phyloP scores from a whole-genome alignment of 1,284 basidiomycete genomes.

The Moesziomyces sp. region DNA sequence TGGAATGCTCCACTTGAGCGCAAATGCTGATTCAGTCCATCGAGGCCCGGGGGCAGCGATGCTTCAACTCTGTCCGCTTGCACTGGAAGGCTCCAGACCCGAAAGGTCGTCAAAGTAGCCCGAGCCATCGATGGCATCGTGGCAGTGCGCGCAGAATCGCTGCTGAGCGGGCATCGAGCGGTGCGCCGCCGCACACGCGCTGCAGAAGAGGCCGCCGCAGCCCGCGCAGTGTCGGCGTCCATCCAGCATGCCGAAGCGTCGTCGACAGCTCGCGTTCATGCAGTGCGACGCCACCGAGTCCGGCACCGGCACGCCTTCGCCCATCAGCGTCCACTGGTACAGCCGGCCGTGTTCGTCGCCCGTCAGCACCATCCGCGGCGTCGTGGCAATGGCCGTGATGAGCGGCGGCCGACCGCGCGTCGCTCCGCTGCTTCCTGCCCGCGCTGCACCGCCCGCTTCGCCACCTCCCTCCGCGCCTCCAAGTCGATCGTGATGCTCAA shows the following conservation, averaged over 20 bases:
- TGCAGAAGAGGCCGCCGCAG: constrained; percentile 59
- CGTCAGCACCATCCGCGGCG: constrained; percentile 44
- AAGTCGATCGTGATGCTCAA: constrained; percentile 50
- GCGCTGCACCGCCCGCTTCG: not conserved
- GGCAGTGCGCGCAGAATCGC: constrained; percentile 43
- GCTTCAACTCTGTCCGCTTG: not conserved
- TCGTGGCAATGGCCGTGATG: constrained; percentile 37
- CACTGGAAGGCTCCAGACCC: not conserved
- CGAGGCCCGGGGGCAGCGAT: too few relatives aligned
- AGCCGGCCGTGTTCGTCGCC: constrained; percentile 60
- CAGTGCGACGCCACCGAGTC: constrained; percentile 43
- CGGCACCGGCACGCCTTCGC: constrained; percentile 54
- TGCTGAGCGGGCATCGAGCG: constrained; percentile 18
- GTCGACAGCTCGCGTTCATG: constrained; percentile 44
- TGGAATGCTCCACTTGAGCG: too few relatives aligned
- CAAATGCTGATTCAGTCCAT: too few relatives aligned
- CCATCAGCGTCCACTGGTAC: constrained; percentile 61
- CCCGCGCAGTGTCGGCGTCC: constrained; percentile 42
- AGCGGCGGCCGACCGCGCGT: constrained; percentile 21
- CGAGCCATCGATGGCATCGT: constrained; percentile 23
- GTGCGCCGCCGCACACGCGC: constrained; percentile 38
- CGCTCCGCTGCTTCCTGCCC: not conserved
- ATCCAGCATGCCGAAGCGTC: constrained; percentile 59
- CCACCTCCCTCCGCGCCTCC: constrained; percentile 2
- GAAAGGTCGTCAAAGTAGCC: constrained; percentile 20